Percentiles rank a stretch among this genome's conserved stretches.
Conservation (phyloP, 2,329 filamentous ascomycete species). For the Colletotrichum viniferum region DNA sequence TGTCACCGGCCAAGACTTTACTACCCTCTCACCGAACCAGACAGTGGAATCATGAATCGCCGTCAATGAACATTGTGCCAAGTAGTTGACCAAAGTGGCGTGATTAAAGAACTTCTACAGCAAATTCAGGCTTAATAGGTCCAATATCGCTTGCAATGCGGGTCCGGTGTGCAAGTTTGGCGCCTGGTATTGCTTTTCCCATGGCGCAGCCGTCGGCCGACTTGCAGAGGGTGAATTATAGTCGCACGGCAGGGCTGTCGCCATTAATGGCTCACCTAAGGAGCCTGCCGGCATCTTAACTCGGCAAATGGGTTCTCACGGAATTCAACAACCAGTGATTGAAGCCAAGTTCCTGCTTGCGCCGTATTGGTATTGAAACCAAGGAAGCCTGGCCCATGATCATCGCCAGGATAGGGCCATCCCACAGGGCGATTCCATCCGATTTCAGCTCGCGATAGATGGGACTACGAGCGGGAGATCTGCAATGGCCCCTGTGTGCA, state of each 20-base stretch:
- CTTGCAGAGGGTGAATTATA: not conserved
- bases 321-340: not conserved
- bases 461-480: not conserved
- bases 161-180: not conserved
- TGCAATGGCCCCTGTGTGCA: not conserved
- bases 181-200: not conserved
- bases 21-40: not conserved
- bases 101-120: not conserved
- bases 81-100: not conserved
- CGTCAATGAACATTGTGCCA: not conserved
- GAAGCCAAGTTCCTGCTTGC: not conserved
- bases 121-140: not conserved
- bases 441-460: not conserved
- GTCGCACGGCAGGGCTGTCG: not conserved
- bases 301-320: not conserved
- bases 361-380: not conserved
- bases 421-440: not conserved
- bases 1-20: not conserved
- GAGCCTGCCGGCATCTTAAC: not conserved
- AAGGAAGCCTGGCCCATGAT: not conserved
- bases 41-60: not conserved
- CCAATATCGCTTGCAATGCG: not conserved
- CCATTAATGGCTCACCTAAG: not conserved
- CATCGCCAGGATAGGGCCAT: not conserved
- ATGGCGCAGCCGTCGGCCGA: not conserved